Conservation (phyloP, 2,329 filamentous ascomycete genomes). For the Aspergillus novoparasiticus region DNA sequence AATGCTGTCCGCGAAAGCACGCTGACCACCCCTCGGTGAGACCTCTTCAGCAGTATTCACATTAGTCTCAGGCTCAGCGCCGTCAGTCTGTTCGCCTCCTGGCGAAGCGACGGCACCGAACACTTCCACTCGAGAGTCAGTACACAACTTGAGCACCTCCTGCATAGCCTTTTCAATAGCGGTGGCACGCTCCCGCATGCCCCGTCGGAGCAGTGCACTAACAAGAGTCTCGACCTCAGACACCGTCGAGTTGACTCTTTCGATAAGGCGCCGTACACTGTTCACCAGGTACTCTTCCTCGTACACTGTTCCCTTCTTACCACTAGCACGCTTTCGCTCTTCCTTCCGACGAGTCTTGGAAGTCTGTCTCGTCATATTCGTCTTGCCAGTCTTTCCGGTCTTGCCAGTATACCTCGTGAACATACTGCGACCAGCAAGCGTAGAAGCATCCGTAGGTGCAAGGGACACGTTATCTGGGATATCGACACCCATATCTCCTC, state of each 20-base stretch:
- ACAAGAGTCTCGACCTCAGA: constrained; percentile 75
- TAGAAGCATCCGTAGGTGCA: constrained; percentile 80
- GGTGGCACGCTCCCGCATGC: constrained; percentile 84
- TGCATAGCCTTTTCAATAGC: constrained; percentile 73
- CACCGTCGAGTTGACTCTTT: constrained; percentile 73
- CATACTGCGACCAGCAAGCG: constrained; percentile 74
- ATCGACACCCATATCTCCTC: constrained; percentile 60
- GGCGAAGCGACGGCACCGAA: constrained; percentile 51
- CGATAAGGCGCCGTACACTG: constrained; percentile 78
- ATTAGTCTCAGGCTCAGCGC: constrained; percentile 26
- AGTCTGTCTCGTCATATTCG: constrained; percentile 67
- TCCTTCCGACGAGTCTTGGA: constrained; percentile 86
- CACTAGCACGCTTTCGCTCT: constrained; percentile 90
- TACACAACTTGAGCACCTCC: constrained; percentile 73
- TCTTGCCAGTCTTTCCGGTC: constrained; percentile 40
- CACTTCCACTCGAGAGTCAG: constrained; percentile 68
- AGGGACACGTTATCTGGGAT: constrained; percentile 91
- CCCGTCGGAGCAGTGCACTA: constrained; percentile 73
- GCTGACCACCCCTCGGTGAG: not conserved
- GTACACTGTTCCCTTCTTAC: constrained; percentile 96
- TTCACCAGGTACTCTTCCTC: constrained; percentile 97
- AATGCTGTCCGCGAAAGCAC: not conserved
- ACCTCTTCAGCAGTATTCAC: constrained; percentile 18
- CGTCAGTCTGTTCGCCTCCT: constrained; percentile 20
- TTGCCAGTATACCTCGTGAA: constrained; percentile 81